Conservation (phyloP, 208 protist species). For the Leishmania martiniquensis region DNA sequence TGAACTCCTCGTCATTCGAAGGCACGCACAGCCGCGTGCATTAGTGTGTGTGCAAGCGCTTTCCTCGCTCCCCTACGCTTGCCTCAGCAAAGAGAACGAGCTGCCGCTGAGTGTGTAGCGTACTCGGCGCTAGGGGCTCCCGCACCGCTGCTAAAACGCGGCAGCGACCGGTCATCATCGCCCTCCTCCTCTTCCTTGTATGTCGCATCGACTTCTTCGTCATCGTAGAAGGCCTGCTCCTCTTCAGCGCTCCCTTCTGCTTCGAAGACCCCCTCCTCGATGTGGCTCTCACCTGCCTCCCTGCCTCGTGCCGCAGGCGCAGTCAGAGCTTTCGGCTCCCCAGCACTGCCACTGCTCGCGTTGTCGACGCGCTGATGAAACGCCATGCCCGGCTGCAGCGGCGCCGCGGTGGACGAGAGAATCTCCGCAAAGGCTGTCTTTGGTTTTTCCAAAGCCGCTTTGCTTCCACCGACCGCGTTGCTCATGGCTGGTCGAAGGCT, state of each 20-base stretch:
- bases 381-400: slow-evolving; percentile 28
- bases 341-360: not conserved
- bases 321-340: not conserved
- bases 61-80: not conserved
- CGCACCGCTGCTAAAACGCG: not conserved
- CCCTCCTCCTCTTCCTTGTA: slow-evolving; percentile 21
- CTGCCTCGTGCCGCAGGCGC: not conserved
- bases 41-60: not conserved
- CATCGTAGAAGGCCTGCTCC: slow-evolving; percentile 10
- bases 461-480: not conserved
- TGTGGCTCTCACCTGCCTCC: not conserved
- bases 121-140: not conserved
- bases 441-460: slow-evolving; percentile 1
- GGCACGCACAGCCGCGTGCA: not conserved
- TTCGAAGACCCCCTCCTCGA: not conserved
- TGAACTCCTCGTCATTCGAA: too few species aligned
- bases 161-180: slow-evolving; percentile 28
- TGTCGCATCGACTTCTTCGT: slow-evolving; percentile 10
- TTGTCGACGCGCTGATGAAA: slow-evolving; percentile 45
- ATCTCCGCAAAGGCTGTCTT: slow-evolving; percentile 54
- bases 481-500: too few species aligned
- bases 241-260: not conserved
- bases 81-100: not conserved
- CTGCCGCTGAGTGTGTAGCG: not conserved
- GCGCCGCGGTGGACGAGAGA: slow-evolving; percentile 35